A percentile compares a stretch with the other conserved stretches of the same genome.
Evolutionary conservation across 176 grass and related monocot species (phyloP).

Genomic region (Carex scoparia): DNA sequence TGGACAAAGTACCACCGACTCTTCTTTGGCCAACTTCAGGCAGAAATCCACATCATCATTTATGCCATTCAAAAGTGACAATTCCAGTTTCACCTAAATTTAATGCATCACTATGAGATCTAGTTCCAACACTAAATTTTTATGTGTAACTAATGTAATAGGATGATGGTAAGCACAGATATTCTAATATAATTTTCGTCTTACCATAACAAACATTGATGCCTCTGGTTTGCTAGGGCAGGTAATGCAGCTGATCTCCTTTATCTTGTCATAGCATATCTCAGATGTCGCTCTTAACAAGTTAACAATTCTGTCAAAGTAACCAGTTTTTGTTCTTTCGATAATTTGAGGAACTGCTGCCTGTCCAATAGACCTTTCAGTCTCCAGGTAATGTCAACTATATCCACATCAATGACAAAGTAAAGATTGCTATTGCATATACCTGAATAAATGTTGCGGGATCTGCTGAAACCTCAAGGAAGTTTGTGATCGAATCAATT

Average conservation of each 20-base stretch:
- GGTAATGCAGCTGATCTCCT: constrained; percentile 46
- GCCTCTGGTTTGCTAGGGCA: constrained; percentile 73
- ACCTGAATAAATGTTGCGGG: constrained; percentile 91
- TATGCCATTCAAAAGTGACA: constrained; percentile 29
- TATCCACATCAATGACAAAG: not conserved
- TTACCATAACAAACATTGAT: constrained; percentile 95
- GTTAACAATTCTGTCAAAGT: constrained; percentile 57
- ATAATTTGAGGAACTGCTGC: constrained; percentile 61
- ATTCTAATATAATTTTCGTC: not conserved
- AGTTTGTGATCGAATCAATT: constrained; percentile 33
- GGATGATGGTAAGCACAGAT: not conserved
- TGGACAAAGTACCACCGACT: constrained; percentile 38
- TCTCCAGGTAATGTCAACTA: not conserved
- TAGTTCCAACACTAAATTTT: not conserved
- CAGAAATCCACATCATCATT: constrained; percentile 46
- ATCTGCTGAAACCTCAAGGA: constrained; percentile 56
- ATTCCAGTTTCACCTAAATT: not conserved
- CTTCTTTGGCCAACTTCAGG: constrained; percentile 37
- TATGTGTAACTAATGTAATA: no score
- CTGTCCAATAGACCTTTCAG: constrained; percentile 33
- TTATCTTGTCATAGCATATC: constrained; percentile 60
- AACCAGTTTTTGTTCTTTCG: constrained; percentile 58
- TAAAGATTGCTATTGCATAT: not conserved
- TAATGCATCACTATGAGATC: not conserved
- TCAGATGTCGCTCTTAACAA: constrained; percentile 43